Base-by-base conservation (phyloP, 495 filamentous ascomycete genomes). In the Oidiodendron maius region DNA sequence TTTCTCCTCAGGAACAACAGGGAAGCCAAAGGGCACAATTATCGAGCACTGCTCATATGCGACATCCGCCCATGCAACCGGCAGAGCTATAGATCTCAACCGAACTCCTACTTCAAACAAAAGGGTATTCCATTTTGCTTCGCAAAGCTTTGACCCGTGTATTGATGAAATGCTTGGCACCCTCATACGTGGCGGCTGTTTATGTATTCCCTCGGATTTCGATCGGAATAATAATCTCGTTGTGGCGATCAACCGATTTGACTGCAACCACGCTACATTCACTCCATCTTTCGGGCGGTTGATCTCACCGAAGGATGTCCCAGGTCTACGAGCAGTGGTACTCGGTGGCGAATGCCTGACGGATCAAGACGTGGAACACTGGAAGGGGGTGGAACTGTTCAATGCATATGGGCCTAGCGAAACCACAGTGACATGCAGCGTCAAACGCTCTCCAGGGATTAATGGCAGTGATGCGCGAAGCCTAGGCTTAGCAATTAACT, bases 141-240 rank as follows among this genome's bases (percentile, higher is more conserved):
- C 28, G n/a, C 85, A 80, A 57, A 78, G 79, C 1, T 84, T 84
- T 30, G 85, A 89, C 48, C 75, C 80, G 24, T 78, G 78, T 38
- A 68, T 87, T 17, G 61, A 78, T 2, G 84, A 88, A 48, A 78
- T 83, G 4, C 74, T 86, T 45, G 77, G 80, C 3, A 81, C 81
- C 1, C 63, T 89, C 1, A 78, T 80, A 2, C 56, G 66, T 21
- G 74, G 74, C 6, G 72, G 67, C 2, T 72, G 71, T 49, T 61
- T 77, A 20, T 76, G 72, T 46, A 58, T 77, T 20, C 74, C 73
- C 3, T 72, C 69, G 1, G 55, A 66, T 46, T 13, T 47, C 0
- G 71, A 75, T 44, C 62, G 61, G 17, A 46, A 71, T 15, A 50
- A 59, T 24, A 61, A 61, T 32, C 66, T 66, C 40, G 63, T 60